These are phyloP conservation scores for Syncephalastrum sp. DNA, from an alignment of 371 early-diverging fungal genomes.

Conservation along the genomic window DNA sequence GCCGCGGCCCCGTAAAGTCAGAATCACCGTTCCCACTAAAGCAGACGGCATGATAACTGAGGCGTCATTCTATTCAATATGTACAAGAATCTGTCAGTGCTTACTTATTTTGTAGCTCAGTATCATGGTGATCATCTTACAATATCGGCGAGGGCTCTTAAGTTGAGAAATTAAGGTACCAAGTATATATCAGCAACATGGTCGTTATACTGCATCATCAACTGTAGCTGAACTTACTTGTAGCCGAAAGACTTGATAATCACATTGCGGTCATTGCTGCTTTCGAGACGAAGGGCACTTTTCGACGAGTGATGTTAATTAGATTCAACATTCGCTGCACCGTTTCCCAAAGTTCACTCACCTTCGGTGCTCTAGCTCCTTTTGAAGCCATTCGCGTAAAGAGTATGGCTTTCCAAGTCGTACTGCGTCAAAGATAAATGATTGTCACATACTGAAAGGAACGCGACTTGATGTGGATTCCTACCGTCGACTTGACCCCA, in stretches of 20 bases:
- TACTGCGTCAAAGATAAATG: conserved; percentile 37
- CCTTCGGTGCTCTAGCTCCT: conserved; percentile 48
- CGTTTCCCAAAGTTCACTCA: conserved; percentile 9
- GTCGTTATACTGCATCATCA: neutral
- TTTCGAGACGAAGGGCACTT: conserved; percentile 24
- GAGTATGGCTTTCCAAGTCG: conserved; percentile 77
- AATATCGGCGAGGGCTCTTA: conserved; percentile 66
- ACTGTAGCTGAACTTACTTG: conserved; percentile 22
- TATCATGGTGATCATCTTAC: conserved; percentile 30
- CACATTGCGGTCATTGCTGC: conserved; percentile 24
- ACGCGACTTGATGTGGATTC: neutral
- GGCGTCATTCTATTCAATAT: conserved; percentile 44
- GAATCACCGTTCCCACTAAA: conserved; percentile 77
- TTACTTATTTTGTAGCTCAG: neutral
- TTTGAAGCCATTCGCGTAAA: conserved; percentile 61
- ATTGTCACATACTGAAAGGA: conserved; percentile 1
- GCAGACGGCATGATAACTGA: conserved; percentile 85
- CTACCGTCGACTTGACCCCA: conserved; percentile 69
- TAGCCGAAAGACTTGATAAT: conserved; percentile 54
- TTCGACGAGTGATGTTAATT: no score
- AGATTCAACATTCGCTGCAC: no score
- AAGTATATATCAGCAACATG: neutral
- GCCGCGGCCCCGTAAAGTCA: conserved; percentile 82
- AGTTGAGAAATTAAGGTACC: neutral
- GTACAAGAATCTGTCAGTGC: neutral